Evolutionary conservation across 2,329 filamentous ascomycete genomes (phyloP), one percentile per base, ranked within the genome.

Genomic region (Neonectria neomacrospora): DNA sequence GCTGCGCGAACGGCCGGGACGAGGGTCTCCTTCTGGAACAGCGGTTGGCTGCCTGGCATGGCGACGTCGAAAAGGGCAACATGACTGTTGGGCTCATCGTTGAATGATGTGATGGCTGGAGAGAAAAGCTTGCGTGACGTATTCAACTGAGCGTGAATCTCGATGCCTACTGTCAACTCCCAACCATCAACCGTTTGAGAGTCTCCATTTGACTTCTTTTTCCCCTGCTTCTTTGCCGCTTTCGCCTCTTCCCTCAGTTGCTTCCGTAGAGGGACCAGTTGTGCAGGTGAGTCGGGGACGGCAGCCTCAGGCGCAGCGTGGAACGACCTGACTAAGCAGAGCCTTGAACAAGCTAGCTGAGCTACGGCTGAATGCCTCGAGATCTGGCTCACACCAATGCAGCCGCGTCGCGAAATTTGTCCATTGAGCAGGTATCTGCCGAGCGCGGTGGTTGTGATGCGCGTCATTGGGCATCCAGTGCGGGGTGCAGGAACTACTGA

Each of bases 111-210:
- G 12, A 82, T 77, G 11, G 90, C 90, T 39, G 86, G 78, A 1
- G 96, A 98, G 81, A 99, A 99, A 59, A 99, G 87, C 80, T 99
- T 99, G 74, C 86, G 85, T 5, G 87, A 84, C 0, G 94, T 96
- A 78, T 98, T 97, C 73, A 99, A 85, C 79, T 98, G 95, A 20
- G 96, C 96, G 76, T 99, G 96, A 67, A 99, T 96, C 81, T 99
- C 96, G 70, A 99, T 94, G 65, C 96, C 96, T 28, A 98, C 93
- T 0, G 95, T 97, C 73, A 98, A 83, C 78, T 97, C 93, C 96
- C 96, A 99, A 34, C 90, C 89, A 6, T 84, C 80, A 1, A 87
- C 86, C 18, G 81, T 84, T 75, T 88, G 86, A 2, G 74, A 77
- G 37, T 80, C 76, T 28, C 71, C 74, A 67, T 84, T 84, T 54